Evolutionary conservation across 129 eudicot genomes (phyloP), one percentile per base, ranked within the genome.

Genomic region (Deinandra increscens): DNA sequence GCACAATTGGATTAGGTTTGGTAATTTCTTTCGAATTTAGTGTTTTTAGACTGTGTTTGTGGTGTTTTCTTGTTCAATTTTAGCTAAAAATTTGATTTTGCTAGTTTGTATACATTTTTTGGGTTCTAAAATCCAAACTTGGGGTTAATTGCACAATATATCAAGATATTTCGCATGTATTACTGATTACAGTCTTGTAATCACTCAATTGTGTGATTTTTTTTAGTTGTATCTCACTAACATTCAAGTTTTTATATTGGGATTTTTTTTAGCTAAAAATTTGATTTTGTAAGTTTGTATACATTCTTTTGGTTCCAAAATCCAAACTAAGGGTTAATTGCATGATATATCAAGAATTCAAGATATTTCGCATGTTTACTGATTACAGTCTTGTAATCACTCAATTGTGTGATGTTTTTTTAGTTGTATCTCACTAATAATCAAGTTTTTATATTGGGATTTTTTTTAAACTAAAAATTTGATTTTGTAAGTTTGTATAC

Each of bases 141-240:
- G 34, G 12, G 7, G 44, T 7, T 33, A 6, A 13, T 60, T 60
- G 66, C 23, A 15, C 6, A 33, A 60, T 6, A 14, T 60, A n/a
- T 23, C 13, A 14, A 36, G 23, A 34, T 33, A 8, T 15, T 60
- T 60, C 6, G n/a, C 13, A 0, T 33, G 38, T 12, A 6, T 15
- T 19, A 48, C 12, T 19, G 17, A 22, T 34, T 37, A 34, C 39
- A 41, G 50, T 55, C 3, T 20, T 54, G 26, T 69, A 6, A 12
- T 36, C 38, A 61, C 63, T 46, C 26, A 4, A 22, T 62, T 41
- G 39, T 62, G 39, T 70, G 43, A 59, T 22, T 20, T 29, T 65
- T 9, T 33, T 33, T 2, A 33, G 37, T 33, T 33, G 2, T 2
- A 33, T 33, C 37, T 33, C 10, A 75, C n/a, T n/a, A n/a, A n/a